Base-by-base conservation (phyloP, 225 moss, liverwort and hornwort genomes). In the Straminergon stramineum region DNA sequence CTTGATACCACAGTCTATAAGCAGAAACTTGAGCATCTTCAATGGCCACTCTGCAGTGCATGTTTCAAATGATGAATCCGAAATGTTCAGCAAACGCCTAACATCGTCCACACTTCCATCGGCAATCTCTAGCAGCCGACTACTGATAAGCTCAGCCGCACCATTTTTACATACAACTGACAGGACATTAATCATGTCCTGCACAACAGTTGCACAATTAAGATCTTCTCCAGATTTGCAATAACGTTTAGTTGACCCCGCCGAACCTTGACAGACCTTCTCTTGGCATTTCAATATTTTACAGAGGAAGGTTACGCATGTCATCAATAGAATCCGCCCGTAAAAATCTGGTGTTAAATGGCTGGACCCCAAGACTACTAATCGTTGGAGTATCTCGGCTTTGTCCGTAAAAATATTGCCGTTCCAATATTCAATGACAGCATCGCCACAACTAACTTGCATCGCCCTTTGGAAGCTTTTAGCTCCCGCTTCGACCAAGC, bases 121-220 rank as follows among this genome's bases (percentile, higher is more conserved):
- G 55, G 90, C 82, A 58, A 94, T 85, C 41, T 91, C 92, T 11
- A 94, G 89, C 53, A 94, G 82, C 77, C 92, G 92, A 62, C 82
- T 90, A 58, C 89, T 92, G 71, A 94, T 89, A 45, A 92, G 89
- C 55, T 91, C 92, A 41, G 94, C 92, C 63, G 94, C 94, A 60
- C 94, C 94, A 80, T 82, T 91, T 76, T 75, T 87, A 87, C 94
- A 94, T 10, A 94, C 92, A 90, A 94, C 89, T 74, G 94, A 91
- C 78, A 94, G 89, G 90, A 94, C 88, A 84, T 94, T 94, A 71
- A 94, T 82, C 94, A 94, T 94, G 90, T 94, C 94, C 87, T 94
- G 92, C 45, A 94, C 91, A 81, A 94, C 83, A 67, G 91, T 91
- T 83, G 85, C 91, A 87, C 91, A 90, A 53, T 82, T 77, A 19